Base-by-base conservation (phyloP, 2,329 filamentous ascomycete genomes). In the Fusarium bactridioides region DNA sequence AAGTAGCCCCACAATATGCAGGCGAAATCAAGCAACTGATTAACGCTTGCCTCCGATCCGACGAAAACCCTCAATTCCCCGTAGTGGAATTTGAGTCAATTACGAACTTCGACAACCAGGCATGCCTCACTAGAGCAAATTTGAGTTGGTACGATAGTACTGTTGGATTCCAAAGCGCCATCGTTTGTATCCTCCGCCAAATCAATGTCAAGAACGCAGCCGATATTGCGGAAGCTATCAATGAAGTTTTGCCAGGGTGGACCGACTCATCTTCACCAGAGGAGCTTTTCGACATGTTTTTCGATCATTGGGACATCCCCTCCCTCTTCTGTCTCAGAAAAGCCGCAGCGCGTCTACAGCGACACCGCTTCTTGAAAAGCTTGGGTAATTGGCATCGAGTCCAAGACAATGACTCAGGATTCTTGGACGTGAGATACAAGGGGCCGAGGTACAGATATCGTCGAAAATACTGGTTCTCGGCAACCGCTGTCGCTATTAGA, bases 61-160 rank as follows among this genome's bases (percentile, higher is more conserved):
- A 31, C 2, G 4, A 2, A 31, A 0, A 31, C 29, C 29, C 29
- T 31, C 29, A 2, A 31, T 31, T 31, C 4, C 29, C 29, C 29
- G 4, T 1, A 31, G 11, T 2, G 4, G 29, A 13, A 5, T 31
- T 31, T 2, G 2, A 12, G 29, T 4, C 13, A 0, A 5, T 45
- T 12, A 1, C 13, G 0, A 5, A 48, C 7, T 50, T 50, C 29
- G 29, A 31, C 29, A 2, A 13, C 2, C 2, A 7, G 1, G 5
- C 2, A 31, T 31, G 2, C 1, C 29, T 7, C 5, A 31, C 7
- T 6, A 1, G 7, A 8, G 13, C 15, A 3, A 0, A 11, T 4
- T n/a, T 51, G 16, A 0, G 3, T 16, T 38, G 23, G 25, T 0
- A 4, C 3, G 43, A 59, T 9, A 38, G 18, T 4, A 31, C 56